These are phyloP conservation scores for Furcasterigmium furcatum DNA, from an alignment of 2,329 filamentous ascomycete genomes.

Conservation along the genomic window DNA sequence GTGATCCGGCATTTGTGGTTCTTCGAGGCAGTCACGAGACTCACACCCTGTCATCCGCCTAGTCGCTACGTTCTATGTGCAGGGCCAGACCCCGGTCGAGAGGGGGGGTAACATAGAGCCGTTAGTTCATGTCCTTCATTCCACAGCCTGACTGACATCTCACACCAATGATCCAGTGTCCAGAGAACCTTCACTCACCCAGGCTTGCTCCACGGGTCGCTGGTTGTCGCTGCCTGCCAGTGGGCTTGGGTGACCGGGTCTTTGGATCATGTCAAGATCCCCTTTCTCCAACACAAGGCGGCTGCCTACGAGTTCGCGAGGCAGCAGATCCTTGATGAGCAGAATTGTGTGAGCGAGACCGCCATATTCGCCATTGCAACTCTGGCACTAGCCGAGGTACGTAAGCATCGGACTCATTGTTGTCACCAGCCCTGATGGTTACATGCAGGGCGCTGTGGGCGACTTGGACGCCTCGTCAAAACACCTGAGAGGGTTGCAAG, in stretches of 20 bases:
- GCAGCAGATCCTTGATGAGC: slow-evolving; percentile 34
- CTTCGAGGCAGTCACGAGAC: background rate
- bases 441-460: slow-evolving; percentile 34
- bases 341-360: slow-evolving; percentile 33
- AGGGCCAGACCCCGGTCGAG: slow-evolving; percentile 35
- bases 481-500: slow-evolving; percentile 35
- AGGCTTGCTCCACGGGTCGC: slow-evolving; percentile 40
- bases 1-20: slow-evolving; percentile 6
- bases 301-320: slow-evolving; percentile 43
- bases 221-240: slow-evolving; percentile 40
- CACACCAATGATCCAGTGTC: slow-evolving; percentile 27
- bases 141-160: background rate
- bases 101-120: slow-evolving; percentile 28
- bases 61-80: slow-evolving; percentile 38
- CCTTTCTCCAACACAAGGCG: slow-evolving; percentile 42
- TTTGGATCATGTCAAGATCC: slow-evolving; percentile 38
- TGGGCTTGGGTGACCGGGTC: slow-evolving; percentile 43
- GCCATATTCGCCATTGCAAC: slow-evolving; percentile 40
- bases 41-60: background rate
- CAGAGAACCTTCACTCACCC: slow-evolving; percentile 39
- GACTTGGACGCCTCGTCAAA: slow-evolving; percentile 39
- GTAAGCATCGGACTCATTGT: background rate
- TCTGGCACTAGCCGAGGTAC: slow-evolving; percentile 40
- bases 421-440: too few species aligned
- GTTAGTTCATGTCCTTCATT: slow-evolving; percentile 15